These are phyloP conservation scores for Linnemannia exigua DNA, from an alignment of 192 early-diverging fungal species.

Conservation along the genomic window DNA sequence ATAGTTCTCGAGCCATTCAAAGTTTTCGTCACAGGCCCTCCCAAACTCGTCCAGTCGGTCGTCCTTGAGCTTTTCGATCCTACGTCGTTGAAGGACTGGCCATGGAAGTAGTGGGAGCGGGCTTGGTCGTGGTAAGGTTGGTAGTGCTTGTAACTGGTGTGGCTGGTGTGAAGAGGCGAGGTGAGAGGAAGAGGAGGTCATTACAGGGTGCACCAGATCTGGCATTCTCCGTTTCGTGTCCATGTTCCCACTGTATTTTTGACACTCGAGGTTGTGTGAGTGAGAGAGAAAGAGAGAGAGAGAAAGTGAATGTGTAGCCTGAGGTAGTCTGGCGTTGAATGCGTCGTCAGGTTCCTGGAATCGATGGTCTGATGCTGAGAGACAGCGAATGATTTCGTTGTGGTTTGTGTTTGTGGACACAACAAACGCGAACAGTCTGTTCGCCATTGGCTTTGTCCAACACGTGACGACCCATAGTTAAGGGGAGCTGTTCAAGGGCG, in stretches of 20 bases:
- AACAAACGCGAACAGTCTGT: too few species aligned
- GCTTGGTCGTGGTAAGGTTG: background rate
- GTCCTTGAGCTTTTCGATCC: slow-evolving; percentile 37
- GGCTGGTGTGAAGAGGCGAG: background rate
- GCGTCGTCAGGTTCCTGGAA: too few species aligned
- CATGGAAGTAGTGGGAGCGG: slow-evolving; percentile 2
- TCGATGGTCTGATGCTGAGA: too few species aligned
- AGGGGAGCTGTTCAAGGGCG: slow-evolving; percentile 4
- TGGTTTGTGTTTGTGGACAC: too few species aligned
- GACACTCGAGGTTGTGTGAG: background rate
- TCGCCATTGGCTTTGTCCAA: too few species aligned
- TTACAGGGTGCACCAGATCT: background rate
- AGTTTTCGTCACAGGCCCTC: slow-evolving; percentile 27
- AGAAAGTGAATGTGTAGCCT: too few species aligned
- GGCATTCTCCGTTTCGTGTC: background rate
- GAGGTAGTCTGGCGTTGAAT: too few species aligned
- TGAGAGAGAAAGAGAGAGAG: too few species aligned
- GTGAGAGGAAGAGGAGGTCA: too few species aligned
- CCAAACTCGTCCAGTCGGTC: slow-evolving; percentile 38
- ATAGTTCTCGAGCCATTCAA: slow-evolving; percentile 54
- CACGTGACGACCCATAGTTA: slow-evolving; percentile 1
- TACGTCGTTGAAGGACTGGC: slow-evolving; percentile 32
- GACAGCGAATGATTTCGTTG: too few species aligned
- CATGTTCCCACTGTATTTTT: background rate
- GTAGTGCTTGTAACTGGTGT: background rate